phyloP scores from a whole-genome alignment of 495 filamentous ascomycete species.

The Daldinia bambusicola region DNA sequence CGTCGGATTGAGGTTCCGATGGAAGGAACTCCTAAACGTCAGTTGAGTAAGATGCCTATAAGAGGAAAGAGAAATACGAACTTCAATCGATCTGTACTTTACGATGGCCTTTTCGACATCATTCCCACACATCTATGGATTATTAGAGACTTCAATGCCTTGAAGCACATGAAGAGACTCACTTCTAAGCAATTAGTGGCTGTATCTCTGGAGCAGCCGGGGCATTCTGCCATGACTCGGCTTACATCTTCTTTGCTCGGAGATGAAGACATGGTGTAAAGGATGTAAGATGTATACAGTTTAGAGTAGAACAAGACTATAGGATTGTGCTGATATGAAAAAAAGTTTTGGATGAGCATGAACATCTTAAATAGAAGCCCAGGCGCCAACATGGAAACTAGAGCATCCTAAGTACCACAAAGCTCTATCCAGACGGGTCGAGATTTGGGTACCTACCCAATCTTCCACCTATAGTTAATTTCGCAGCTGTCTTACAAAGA shows the following conservation, averaged over 20 bases:
- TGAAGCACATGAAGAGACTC: background rate
- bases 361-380: background rate
- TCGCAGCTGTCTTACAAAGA: background rate
- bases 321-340: background rate
- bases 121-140: background rate
- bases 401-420: background rate
- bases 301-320: background rate
- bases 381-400: background rate
- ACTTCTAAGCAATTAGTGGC: background rate
- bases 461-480: too few relatives aligned
- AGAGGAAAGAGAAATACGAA: background rate
- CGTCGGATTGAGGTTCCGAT: background rate
- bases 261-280: background rate
- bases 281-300: background rate
- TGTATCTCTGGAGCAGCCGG: background rate
- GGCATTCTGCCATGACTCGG: background rate
- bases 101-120: background rate
- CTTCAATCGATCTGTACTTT: background rate
- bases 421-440: background rate
- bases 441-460: background rate
- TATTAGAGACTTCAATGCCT: background rate
- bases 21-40: background rate
- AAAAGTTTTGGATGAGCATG: background rate
- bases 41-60: background rate
- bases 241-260: background rate